phyloP scores from a whole-genome alignment of 2,329 filamentous ascomycete genomes.

The Magnaporthiopsis incrustans region DNA sequence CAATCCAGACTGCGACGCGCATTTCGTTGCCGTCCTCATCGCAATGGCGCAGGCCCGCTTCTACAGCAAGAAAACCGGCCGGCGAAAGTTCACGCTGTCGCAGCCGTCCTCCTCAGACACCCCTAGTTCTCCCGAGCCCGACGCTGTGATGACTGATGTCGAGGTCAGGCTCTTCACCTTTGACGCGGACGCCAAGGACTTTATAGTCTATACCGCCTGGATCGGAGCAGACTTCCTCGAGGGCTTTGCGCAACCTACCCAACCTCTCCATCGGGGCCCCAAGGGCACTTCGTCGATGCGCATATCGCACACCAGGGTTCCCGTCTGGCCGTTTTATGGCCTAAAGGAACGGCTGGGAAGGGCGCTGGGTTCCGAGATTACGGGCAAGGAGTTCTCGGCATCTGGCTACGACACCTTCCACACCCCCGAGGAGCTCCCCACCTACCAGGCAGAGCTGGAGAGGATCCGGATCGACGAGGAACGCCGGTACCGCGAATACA shows the following conservation, averaged over 20 bases:
- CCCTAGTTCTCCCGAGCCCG: slow-evolving; percentile 2
- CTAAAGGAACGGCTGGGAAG: slow-evolving; percentile 46
- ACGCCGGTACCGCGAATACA: slow-evolving; percentile 11
- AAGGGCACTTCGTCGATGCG: slow-evolving; percentile 5
- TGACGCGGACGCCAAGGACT: slow-evolving; percentile 37
- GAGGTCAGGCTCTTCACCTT: slow-evolving; percentile 43
- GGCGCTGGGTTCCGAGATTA: slow-evolving; percentile 42
- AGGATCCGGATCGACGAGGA: slow-evolving; percentile 33
- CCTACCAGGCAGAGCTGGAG: slow-evolving; percentile 33
- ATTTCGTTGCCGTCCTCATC: slow-evolving; percentile 43
- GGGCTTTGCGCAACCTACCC: slow-evolving; percentile 41
- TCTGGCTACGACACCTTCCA: slow-evolving; percentile 11
- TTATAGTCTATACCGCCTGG: slow-evolving; percentile 44
- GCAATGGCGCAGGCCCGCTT: slow-evolving; percentile 50
- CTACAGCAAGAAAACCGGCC: slow-evolving; percentile 25
- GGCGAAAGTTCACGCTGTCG: neutral
- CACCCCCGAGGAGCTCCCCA: slow-evolving; percentile 9
- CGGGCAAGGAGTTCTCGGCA: slow-evolving; percentile 28
- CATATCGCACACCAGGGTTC: slow-evolving; percentile 40
- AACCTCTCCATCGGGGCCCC: slow-evolving; percentile 17
- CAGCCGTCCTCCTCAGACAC: neutral
- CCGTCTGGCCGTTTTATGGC: slow-evolving; percentile 46
- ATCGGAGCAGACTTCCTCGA: slow-evolving; percentile 40
- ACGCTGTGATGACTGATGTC: slow-evolving; percentile 33
- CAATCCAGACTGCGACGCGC: slow-evolving; percentile 42